These are phyloP conservation scores for Trichophyton simii DNA, from an alignment of 2,329 filamentous ascomycete genomes.

Conservation along the genomic window DNA sequence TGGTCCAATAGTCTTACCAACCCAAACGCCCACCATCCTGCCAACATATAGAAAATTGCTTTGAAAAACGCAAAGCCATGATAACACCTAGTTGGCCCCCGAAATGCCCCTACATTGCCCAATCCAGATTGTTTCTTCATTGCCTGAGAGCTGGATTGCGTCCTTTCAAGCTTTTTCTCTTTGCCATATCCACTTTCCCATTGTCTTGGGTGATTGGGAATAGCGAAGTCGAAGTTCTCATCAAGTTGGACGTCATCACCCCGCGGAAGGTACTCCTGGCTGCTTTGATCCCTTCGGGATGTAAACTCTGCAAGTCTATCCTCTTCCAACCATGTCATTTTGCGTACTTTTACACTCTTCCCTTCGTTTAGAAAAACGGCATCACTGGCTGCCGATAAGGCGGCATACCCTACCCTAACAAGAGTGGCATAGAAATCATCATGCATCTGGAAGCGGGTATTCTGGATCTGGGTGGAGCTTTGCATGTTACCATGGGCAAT, in stretches of 20 bases:
- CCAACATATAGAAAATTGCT: slow-evolving; percentile 56
- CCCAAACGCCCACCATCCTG: slow-evolving; percentile 46
- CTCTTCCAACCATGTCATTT: slow-evolving; percentile 83
- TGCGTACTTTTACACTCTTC: slow-evolving; percentile 56
- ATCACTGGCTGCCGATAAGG: slow-evolving; percentile 86
- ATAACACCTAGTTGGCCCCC: slow-evolving; percentile 66
- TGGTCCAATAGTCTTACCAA: slow-evolving; percentile 43
- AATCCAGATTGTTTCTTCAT: slow-evolving; percentile 25
- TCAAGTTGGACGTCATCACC: slow-evolving; percentile 16
- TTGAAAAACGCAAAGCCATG: slow-evolving; percentile 61
- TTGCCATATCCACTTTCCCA: slow-evolving; percentile 37
- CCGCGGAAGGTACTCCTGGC: background rate
- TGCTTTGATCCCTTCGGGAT: slow-evolving; percentile 25
- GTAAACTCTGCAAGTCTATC: slow-evolving; percentile 70
- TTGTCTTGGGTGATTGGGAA: slow-evolving; percentile 20
- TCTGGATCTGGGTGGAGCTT: slow-evolving; percentile 72
- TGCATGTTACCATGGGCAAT: slow-evolving; percentile 81
- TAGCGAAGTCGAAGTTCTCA: slow-evolving; percentile 24
- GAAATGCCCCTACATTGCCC: slow-evolving; percentile 64
- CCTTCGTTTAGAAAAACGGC: slow-evolving; percentile 94
- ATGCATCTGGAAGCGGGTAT: slow-evolving; percentile 65
- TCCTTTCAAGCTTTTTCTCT: slow-evolving; percentile 35
- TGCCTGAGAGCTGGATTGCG: slow-evolving; percentile 23
- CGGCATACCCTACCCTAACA: slow-evolving; percentile 71
- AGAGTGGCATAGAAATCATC: slow-evolving; percentile 95